Evolutionary conservation across 768 basidiomycete genomes (phyloP), one percentile per base, ranked within the genome.

Genomic region (Trametes cinnabarina): DNA sequence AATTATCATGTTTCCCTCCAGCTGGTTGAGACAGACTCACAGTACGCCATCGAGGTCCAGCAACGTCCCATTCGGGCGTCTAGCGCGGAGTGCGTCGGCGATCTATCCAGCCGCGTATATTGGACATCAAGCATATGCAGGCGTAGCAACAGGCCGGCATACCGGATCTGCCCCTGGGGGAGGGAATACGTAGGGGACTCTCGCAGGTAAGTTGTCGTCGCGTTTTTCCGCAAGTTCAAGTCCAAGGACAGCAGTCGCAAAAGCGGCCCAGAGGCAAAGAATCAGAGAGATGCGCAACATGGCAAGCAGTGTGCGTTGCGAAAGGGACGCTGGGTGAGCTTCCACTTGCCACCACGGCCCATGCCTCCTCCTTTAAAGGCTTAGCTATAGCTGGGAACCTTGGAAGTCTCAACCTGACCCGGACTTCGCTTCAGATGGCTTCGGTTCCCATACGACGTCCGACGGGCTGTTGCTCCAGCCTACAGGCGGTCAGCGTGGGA

Each of bases 101-200:
- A 77, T 69, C 75, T 76, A 19, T 10, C 41, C 3, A 2, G 10
- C 11, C n/a, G 8, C 7, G 28, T 20, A 5, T 34, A 12, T 28
- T 15, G 12, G 32, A 17, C 3, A 28, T 43, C 30, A 14, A 54
- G 28, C 0, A 32, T 11, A 14, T 6, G 23, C 7, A 4, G 15
- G 11, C 15, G 4, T 26, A n/a, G n/a, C 14, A 0, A 12, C 37
- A 9, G 15, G 5, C 28, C 3, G 23, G n/a, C 11, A 25, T n/a
- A 67, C 66, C 46, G 58, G 32, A 43, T 64, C 49, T 5, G 61
- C 57, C 4, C 66, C 66, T 0, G 76, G 76, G 4, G 69, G 48
- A 3, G 77, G 77, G 51, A 77, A 74, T 7, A 77, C 64, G 34
- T 78, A 78, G 4, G 77, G 77, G 30, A 78, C 73, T 17, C 77